Evolutionary conservation across 192 early-diverging fungal species (phyloP).

Genomic region (Coemansia sp.): DNA sequence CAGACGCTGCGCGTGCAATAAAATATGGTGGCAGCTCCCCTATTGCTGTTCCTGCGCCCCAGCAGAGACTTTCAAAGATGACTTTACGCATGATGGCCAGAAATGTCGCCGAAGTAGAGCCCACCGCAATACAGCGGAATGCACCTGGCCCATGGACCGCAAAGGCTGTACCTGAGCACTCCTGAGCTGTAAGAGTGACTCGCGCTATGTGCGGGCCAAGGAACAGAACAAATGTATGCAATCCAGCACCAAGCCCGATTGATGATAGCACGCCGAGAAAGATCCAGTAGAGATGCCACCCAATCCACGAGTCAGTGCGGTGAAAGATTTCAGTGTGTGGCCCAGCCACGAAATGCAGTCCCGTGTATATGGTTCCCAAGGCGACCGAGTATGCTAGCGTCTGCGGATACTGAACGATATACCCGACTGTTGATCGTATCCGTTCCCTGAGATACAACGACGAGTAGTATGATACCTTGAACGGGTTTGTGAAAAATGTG

Average conservation of each 20-base stretch:
- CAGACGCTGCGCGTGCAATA: slow-evolving; percentile 73
- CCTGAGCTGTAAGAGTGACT: slow-evolving; percentile 86
- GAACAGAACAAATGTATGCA: slow-evolving; percentile 95
- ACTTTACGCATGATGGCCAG: slow-evolving; percentile 70
- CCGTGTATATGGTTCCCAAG: slow-evolving; percentile 30
- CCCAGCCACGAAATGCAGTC: slow-evolving; percentile 41
- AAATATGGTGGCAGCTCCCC: slow-evolving; percentile 96
- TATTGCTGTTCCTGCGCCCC: slow-evolving; percentile 90
- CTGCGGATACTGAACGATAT: slow-evolving; percentile 37
- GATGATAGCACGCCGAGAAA: slow-evolving; percentile 84
- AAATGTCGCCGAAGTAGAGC: slow-evolving; percentile 52
- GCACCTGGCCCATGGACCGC: slow-evolving; percentile 67
- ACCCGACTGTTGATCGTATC: slow-evolving; percentile 17
- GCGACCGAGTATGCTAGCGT: slow-evolving; percentile 40
- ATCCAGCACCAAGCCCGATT: slow-evolving; percentile 88
- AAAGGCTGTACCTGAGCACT: slow-evolving; percentile 73
- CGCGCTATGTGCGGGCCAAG: slow-evolving; percentile 89
- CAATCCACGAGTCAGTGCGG: slow-evolving; percentile 59
- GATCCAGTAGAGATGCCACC: slow-evolving; percentile 91
- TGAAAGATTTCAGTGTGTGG: slow-evolving; percentile 30
- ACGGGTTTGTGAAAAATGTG: slow-evolving; percentile 44
- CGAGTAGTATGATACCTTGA: slow-evolving; percentile 54
- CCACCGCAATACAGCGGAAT: slow-evolving; percentile 37
- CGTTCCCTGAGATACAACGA: slow-evolving; percentile 33
- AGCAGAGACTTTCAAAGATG: slow-evolving; percentile 78